phyloP scores from a whole-genome alignment of 805 yeast species.

The Metschnikowia cubensis region DNA sequence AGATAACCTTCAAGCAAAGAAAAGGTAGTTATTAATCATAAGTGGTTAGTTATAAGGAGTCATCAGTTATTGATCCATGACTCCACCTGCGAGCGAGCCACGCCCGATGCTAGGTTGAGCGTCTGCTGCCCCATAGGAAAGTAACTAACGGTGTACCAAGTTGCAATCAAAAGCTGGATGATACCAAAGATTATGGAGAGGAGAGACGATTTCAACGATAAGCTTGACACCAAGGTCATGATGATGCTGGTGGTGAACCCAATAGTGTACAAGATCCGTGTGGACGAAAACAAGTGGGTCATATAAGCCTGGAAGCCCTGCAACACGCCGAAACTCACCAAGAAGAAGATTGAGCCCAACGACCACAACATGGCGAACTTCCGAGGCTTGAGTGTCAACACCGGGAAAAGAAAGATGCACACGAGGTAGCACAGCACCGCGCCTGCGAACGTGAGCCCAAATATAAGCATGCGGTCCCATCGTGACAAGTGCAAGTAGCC shows the following conservation, averaged over 20 bases:
- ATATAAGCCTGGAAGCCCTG: slow-evolving; percentile 41
- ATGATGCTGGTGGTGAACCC: slow-evolving; percentile 37
- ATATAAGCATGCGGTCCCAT: slow-evolving; percentile 46
- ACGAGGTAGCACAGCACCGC: slow-evolving; percentile 39
- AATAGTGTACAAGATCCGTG: slow-evolving; percentile 37
- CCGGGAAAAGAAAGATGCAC: slow-evolving; percentile 42
- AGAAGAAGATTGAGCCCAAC: slow-evolving; percentile 42
- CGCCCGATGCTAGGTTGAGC: slow-evolving; percentile 37
- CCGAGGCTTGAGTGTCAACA: slow-evolving; percentile 39
- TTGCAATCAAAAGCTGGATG: slow-evolving; percentile 37
- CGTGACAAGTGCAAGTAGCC: slow-evolving; percentile 42
- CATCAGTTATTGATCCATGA: slow-evolving; percentile 35
- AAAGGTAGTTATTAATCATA: no score
- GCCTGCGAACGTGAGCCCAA: slow-evolving; percentile 42
- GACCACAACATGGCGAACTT: slow-evolving; percentile 48
- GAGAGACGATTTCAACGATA: slow-evolving; percentile 34
- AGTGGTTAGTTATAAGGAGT: no score
- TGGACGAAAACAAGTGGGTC: slow-evolving; percentile 40
- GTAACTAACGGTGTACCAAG: slow-evolving; percentile 46
- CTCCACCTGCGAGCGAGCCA: slow-evolving; percentile 43
- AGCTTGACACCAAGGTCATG: slow-evolving; percentile 36
- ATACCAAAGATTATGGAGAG: slow-evolving; percentile 40
- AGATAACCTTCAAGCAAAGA: not conserved
- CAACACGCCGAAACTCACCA: slow-evolving; percentile 44
- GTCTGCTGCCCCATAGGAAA: slow-evolving; percentile 47